Conservation (phyloP, 148 eudicot species). For the Rhododendron griersonianum region DNA sequence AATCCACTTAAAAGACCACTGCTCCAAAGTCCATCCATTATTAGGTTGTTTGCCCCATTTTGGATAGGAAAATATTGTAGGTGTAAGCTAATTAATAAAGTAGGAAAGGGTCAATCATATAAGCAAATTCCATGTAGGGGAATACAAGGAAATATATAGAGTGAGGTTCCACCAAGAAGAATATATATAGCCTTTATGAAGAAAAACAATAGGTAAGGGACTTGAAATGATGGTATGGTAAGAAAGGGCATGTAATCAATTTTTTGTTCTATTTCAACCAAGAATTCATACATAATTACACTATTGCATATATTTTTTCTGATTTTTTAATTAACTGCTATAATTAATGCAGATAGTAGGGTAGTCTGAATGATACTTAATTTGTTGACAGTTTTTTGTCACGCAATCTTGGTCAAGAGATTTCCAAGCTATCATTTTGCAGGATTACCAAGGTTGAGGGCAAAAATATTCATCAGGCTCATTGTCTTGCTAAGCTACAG, state of each 20-base stretch:
- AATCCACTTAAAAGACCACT: not conserved
- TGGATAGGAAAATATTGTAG: not conserved
- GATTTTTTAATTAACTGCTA: too few relatives aligned
- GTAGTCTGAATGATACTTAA: too few relatives aligned
- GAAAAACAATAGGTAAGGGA: not conserved
- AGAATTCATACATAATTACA: not conserved
- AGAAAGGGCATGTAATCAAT: not conserved
- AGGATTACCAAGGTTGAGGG: too few relatives aligned
- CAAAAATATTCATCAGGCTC: too few relatives aligned
- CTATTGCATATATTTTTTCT: too few relatives aligned
- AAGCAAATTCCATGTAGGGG: not conserved
- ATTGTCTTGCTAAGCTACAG: too few relatives aligned
- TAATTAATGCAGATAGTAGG: too few relatives aligned
- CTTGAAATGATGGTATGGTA: not conserved
- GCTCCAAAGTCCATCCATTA: not conserved
- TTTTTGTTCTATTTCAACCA: not conserved
- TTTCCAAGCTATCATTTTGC: too few relatives aligned
- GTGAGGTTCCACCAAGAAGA: not conserved
- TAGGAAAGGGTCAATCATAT: not conserved
- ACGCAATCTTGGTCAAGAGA: too few relatives aligned
- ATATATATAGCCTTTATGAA: too few relatives aligned
- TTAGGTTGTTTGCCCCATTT: not conserved
- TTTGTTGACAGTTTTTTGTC: too few relatives aligned
- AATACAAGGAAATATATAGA: not conserved
- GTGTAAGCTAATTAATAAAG: not conserved